Evolutionary conservation across 2,329 filamentous ascomycete species (phyloP).

Genomic region (Penicillium sumatraense): DNA sequence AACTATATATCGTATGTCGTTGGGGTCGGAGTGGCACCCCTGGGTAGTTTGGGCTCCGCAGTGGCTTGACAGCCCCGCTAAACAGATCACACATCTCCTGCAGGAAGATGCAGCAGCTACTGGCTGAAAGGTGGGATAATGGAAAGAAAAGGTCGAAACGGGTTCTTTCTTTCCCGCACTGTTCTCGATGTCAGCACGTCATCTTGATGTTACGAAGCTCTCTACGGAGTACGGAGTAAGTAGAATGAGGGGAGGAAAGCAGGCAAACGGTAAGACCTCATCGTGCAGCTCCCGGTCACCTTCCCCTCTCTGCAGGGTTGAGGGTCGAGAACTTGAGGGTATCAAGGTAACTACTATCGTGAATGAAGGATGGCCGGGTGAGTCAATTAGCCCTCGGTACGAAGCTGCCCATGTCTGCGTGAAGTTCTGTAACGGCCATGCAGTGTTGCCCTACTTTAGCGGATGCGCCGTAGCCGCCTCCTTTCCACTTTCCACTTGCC

Average conservation of each 20-base stretch:
- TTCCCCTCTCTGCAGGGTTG: constrained; percentile 2
- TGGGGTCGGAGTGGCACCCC: background rate
- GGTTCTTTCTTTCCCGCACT: constrained; percentile 6
- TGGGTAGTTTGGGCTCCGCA: constrained; percentile 17
- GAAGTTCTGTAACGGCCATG: constrained; percentile 22
- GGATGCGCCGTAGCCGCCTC: constrained; percentile 31
- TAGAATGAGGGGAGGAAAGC: background rate
- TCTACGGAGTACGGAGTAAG: no score
- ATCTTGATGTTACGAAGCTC: constrained; percentile 6
- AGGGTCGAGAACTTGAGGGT: no score
- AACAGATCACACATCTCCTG: constrained; percentile 26
- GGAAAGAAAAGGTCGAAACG: background rate
- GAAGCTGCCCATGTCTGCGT: background rate
- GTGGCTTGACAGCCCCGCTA: constrained; percentile 29
- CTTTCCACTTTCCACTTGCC: constrained; percentile 1
- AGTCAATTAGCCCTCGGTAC: constrained; percentile 2
- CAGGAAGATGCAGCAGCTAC: constrained; percentile 10
- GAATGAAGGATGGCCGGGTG: background rate
- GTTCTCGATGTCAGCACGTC: constrained; percentile 18
- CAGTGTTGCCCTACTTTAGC: constrained; percentile 26
- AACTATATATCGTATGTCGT: background rate
- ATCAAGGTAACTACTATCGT: no score
- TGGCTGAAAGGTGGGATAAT: background rate
- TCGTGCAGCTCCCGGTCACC: constrained; percentile 10
- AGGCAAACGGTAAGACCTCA: constrained; percentile 13